Evolutionary conservation across 2,329 filamentous ascomycete genomes (phyloP).

Genomic region (Macrophomina tecta): DNA sequence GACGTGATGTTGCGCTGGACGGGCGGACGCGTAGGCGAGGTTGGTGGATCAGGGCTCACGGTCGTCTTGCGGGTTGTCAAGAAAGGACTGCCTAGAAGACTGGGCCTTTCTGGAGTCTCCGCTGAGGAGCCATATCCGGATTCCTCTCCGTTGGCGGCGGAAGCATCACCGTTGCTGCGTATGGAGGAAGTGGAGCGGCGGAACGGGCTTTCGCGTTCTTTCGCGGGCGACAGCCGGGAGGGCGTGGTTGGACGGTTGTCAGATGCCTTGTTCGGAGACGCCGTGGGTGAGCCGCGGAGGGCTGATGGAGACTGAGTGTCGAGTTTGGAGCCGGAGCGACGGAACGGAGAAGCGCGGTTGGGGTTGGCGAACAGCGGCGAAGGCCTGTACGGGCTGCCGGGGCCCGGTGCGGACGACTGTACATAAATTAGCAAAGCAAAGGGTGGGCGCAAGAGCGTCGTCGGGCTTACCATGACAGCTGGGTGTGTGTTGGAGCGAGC

Average conservation of each 20-base stretch:
- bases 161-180: constrained; percentile 33
- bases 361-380: constrained; percentile 51
- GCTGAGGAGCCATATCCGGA: constrained; percentile 31
- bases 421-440: constrained; percentile 7
- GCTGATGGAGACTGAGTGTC: constrained; percentile 46
- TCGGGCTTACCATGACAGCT: constrained; percentile 21
- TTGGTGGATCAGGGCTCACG: constrained; percentile 37
- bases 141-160: constrained; percentile 13
- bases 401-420: constrained; percentile 20
- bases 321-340: constrained; percentile 48
- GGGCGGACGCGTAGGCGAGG: constrained; percentile 39
- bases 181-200: constrained; percentile 43
- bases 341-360: constrained; percentile 51
- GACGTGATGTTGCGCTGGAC: constrained; percentile 34
- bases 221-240: constrained; percentile 32
- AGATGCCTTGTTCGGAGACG: constrained; percentile 29
- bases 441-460: neutral
- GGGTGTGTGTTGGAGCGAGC: neutral
- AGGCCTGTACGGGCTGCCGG: constrained; percentile 45
- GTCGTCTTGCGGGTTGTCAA: constrained; percentile 39
- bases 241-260: constrained; percentile 28
- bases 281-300: constrained; percentile 34
- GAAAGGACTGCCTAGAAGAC: constrained; percentile 29
- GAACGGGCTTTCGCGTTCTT: constrained; percentile 29
- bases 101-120: constrained; percentile 41